Evolutionary conservation across 257 asterid genomes (phyloP).

Genomic region (Penstemon barbatus): DNA sequence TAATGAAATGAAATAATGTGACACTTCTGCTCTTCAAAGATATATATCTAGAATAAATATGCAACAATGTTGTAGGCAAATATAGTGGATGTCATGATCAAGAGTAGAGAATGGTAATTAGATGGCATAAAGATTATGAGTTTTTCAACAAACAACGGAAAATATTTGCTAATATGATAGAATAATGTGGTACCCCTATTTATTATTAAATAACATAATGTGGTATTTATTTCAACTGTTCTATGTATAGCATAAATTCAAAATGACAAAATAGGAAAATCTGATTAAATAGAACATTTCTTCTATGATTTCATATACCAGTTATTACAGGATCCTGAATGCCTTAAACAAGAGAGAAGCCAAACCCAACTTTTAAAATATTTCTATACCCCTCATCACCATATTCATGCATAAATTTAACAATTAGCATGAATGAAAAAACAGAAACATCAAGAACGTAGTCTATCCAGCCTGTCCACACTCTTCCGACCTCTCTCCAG

Average conservation of each 20-base stretch:
- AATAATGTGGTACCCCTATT: no score
- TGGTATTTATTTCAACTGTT: no score
- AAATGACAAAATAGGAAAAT: background rate
- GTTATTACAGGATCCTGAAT: constrained; percentile 25
- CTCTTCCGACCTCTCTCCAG: constrained; percentile 77
- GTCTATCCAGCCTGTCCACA: constrained; percentile 69
- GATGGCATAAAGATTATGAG: no score
- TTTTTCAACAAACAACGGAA: no score
- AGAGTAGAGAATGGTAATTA: no score
- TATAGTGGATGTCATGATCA: no score
- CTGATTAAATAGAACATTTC: constrained; percentile 3
- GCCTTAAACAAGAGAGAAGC: constrained; percentile 14
- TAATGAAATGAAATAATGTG: background rate
- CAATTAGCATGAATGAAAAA: constrained; percentile 19
- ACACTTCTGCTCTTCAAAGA: background rate
- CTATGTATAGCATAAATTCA: background rate
- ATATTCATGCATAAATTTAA: constrained; percentile 38
- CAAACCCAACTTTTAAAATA: constrained; percentile 26
- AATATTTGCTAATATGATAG: no score
- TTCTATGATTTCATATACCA: constrained; percentile 25
- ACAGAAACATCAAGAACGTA: constrained; percentile 48
- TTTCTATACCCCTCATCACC: constrained; percentile 45
- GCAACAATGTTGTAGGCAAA: no score
- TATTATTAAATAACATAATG: no score
- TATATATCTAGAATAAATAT: no score